These are phyloP conservation scores for Porogramme epimiltina DNA, from an alignment of 1,284 basidiomycete genomes.

Conservation along the genomic window DNA sequence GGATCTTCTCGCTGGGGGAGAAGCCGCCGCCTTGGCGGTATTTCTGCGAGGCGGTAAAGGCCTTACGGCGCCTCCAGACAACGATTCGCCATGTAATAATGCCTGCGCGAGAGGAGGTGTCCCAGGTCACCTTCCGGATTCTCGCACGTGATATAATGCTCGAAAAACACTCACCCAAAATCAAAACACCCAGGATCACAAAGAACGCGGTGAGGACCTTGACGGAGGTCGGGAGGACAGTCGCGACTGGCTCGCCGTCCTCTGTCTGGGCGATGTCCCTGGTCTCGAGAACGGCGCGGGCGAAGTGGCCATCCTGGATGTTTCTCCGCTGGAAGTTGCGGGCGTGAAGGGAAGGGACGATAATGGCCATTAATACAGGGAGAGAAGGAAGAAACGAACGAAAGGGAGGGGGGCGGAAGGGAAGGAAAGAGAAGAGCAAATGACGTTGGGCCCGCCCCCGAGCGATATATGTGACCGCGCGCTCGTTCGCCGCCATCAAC, in stretches of 20 bases:
- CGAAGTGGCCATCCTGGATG: conserved; percentile 7
- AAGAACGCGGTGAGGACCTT: conserved; percentile 35
- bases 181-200: conserved; percentile 32
- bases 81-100: conserved; percentile 35
- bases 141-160: not conserved
- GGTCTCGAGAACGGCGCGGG: conserved; percentile 10
- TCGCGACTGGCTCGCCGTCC: conserved; percentile 17
- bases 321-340: conserved; percentile 18
- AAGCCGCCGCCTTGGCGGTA: conserved; percentile 23
- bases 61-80: conserved; percentile 26
- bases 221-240: conserved; percentile 28
- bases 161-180: conserved; percentile 30
- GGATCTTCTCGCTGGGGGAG: conserved; percentile 23
- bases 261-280: conserved; percentile 13
- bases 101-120: conserved; percentile 17
- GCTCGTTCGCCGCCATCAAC: conserved; percentile 9
- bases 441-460: conserved; percentile 2
- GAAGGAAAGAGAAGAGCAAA: conserved; percentile 17
- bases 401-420: conserved; percentile 15
- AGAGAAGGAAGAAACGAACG: conserved; percentile 20
- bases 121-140: no score
- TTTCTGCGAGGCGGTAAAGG: conserved; percentile 16
- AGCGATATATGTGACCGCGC: conserved; percentile 13
- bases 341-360: conserved; percentile 22
- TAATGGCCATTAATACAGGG: conserved; percentile 28